Evolutionary conservation across 768 basidiomycete genomes (phyloP).

Genomic region (Psilocybe cubensis): DNA sequence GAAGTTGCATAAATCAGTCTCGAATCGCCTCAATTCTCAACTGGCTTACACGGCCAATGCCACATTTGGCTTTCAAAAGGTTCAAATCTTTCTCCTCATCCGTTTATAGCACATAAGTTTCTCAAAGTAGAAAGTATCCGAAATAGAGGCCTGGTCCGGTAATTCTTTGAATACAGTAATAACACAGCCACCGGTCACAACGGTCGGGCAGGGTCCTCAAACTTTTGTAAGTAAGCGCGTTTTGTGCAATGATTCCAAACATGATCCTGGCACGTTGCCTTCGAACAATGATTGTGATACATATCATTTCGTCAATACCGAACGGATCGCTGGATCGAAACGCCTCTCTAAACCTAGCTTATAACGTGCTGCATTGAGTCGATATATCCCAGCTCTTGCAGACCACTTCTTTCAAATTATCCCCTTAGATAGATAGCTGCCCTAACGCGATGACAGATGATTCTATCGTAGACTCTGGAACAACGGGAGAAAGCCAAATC

Average conservation of each 20-base stretch:
- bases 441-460: neutral
- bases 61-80: neutral
- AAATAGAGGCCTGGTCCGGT: neutral
- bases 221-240: neutral
- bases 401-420: neutral
- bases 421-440: too few relatives aligned
- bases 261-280: neutral
- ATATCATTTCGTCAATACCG: neutral
- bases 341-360: neutral
- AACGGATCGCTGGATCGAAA: neutral
- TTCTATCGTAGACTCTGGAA: neutral
- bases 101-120: too few relatives aligned
- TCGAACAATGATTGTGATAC: neutral
- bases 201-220: neutral
- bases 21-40: too few relatives aligned
- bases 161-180: too few relatives aligned
- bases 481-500: conserved; percentile 3
- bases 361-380: neutral
- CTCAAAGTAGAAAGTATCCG: too few relatives aligned
- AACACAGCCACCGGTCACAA: neutral
- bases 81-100: neutral
- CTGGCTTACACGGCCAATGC: too few relatives aligned
- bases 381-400: neutral
- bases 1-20: too few relatives aligned
- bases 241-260: neutral